Evolutionary conservation across 805 yeast genomes (phyloP), one percentile per base, ranked within the genome.

Genomic region (Metschnikowia shivogae): DNA sequence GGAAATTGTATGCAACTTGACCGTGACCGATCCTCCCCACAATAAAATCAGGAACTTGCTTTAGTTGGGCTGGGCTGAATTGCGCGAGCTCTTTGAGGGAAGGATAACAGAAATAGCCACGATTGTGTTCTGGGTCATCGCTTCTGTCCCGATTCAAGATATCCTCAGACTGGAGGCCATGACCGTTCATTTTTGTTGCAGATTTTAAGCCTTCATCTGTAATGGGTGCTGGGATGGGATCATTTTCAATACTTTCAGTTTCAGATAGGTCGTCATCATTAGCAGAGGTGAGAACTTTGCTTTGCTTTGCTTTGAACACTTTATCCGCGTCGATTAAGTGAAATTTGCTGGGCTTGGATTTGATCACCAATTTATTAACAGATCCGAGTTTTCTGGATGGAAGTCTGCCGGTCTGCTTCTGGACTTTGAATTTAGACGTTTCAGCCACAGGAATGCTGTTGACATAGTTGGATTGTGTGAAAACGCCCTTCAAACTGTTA

Each of bases 31-130:
- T 69, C 53, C 90, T 76, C 2, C 93, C 93, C 46, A 82, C 73
- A 5, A 82, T 76, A 55, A 86, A 86, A 54, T 81, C 77, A 17
- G 82, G 76, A 13, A 86, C 77, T 22, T 70, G 69, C 1, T 78
- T 52, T 17, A 86, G 70, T 37, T 80, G 77, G 31, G 75, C 70
- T 3, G 64, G 47, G 0, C 82, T 59, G 44, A 78, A 53, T 6
- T 59, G 50, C 0, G 72, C 50, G 2, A 86, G 65, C 27, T 76
- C 78, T 2, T 65, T 67, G 12, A 83, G 64, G 0, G 84, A 64
- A 1, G 93, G 95, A 0, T 84, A 72, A 49, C 87, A 80, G 89
- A 92, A 86, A 55, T 86, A 86, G 3, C 77, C 86, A 4, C 62
- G 55, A 32, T 50, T 45, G 19, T 39, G 20, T 10, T 36, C 44